Evolutionary conservation across 2,329 filamentous ascomycete genomes (phyloP).

Genomic region (Ascochyta lentis): DNA sequence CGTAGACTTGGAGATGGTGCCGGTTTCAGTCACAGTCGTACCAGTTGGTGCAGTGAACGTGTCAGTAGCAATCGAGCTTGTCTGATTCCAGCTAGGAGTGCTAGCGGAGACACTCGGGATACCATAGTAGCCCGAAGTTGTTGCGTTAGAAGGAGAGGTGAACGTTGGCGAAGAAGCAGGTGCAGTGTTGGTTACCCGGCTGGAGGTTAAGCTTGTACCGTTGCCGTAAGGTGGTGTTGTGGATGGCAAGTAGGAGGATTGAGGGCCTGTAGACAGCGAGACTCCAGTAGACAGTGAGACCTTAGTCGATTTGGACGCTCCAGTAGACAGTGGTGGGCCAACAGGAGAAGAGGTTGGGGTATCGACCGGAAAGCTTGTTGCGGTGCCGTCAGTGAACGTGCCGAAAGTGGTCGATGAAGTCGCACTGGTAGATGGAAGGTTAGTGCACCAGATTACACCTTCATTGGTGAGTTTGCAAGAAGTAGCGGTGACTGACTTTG

Average conservation of each 20-base stretch:
- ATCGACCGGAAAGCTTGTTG: conserved; percentile 26
- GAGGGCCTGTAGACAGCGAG: conserved; percentile 3
- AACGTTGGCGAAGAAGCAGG: neutral
- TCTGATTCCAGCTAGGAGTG: neutral
- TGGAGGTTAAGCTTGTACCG: neutral
- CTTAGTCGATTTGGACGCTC: neutral
- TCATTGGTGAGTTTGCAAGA: neutral
- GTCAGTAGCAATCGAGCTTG: conserved; percentile 1
- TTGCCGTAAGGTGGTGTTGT: conserved; percentile 12
- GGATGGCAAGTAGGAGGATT: conserved; percentile 3
- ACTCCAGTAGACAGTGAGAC: neutral
- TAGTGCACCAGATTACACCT: conserved; percentile 7
- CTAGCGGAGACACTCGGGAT: neutral
- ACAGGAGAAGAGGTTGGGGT: conserved; percentile 11
- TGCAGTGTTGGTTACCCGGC: neutral
- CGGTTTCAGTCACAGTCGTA: neutral
- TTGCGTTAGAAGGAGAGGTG: conserved; percentile 4
- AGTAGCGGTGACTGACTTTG: conserved; percentile 17
- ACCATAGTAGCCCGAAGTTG: conserved; percentile 5
- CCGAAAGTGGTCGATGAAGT: conserved; percentile 3
- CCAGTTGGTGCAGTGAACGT: conserved; percentile 7
- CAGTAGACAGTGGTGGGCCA: neutral
- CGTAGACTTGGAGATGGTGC: neutral
- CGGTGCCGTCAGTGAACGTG: conserved; percentile 27
- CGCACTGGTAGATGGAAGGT: conserved; percentile 9